Conservation (phyloP, 768 basidiomycete species). For the Phaeotremella skinneri region DNA sequence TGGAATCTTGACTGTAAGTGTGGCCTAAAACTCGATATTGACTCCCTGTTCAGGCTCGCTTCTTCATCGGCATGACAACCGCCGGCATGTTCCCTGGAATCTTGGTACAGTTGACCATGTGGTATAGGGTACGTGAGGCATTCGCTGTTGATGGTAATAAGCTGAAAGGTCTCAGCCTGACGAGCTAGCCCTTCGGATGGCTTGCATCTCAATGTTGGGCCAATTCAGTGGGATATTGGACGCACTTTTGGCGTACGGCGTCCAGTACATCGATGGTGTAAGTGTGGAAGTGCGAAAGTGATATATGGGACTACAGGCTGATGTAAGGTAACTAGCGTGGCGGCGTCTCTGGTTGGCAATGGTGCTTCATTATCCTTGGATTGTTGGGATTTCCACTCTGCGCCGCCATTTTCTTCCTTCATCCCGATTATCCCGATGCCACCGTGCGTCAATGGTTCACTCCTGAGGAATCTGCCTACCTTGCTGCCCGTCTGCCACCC, state of each 20-base stretch:
- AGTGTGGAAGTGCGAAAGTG: too few relatives aligned
- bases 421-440: conserved; percentile 3
- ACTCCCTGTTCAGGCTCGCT: not conserved
- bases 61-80: conserved; percentile 3
- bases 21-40: too few relatives aligned
- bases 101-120: too few relatives aligned
- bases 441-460: conserved; percentile 4
- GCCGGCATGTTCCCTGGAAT: too few relatives aligned
- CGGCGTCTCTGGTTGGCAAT: conserved; percentile 7
- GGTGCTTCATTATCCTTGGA: not conserved
- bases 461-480: not conserved
- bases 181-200: not conserved
- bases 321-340: too few relatives aligned
- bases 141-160: not conserved
- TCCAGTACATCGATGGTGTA: conserved; percentile 5
- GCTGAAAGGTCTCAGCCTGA: not conserved
- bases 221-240: conserved; percentile 2
- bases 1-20: not conserved
- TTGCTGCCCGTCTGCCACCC: conserved; percentile 4
- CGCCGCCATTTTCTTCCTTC: not conserved
- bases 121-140: too few relatives aligned
- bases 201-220: not conserved
- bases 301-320: too few relatives aligned
- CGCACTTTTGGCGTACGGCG: conserved; percentile 6
- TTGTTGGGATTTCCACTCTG: conserved; percentile 5